Conservation (phyloP, 768 basidiomycete species). For the Candolleomyces eurysporus region DNA sequence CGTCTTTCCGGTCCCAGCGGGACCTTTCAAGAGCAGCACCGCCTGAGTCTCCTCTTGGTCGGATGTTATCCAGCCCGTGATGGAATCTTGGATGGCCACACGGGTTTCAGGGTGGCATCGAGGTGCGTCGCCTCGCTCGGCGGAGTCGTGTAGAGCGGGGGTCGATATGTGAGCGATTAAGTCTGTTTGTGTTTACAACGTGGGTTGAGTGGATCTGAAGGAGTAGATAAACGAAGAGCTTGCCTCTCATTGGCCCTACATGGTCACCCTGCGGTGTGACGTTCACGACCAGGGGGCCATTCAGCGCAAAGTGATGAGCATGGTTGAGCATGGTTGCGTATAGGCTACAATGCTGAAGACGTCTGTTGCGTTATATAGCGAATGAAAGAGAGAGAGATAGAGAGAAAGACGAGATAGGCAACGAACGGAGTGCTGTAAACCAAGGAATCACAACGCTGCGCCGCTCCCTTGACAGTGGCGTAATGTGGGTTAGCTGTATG, state of each 20-base stretch:
- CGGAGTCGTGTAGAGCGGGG: background rate
- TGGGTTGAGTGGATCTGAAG: background rate
- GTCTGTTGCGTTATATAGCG: too few relatives aligned
- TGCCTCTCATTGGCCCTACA: background rate
- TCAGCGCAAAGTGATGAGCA: background rate
- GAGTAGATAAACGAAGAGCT: background rate
- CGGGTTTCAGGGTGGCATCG: background rate
- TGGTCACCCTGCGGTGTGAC: background rate
- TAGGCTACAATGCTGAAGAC: too few relatives aligned
- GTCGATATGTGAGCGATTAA: background rate
- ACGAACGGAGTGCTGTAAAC: too few relatives aligned
- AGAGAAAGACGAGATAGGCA: too few relatives aligned
- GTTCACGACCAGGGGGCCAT: background rate
- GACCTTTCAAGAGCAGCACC: conserved; percentile 8
- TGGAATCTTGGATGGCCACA: conserved; percentile 2
- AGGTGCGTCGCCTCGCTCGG: background rate
- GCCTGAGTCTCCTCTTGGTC: background rate
- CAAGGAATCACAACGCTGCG: too few relatives aligned
- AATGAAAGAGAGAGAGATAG: too few relatives aligned
- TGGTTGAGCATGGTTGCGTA: background rate
- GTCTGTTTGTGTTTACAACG: background rate
- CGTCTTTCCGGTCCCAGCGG: background rate
- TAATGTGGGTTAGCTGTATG: too few relatives aligned
- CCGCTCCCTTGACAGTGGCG: too few relatives aligned
- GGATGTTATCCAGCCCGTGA: conserved; percentile 4